Conservation (phyloP, 2,329 filamentous ascomycete genomes). For the Xylaria polymorpha region DNA sequence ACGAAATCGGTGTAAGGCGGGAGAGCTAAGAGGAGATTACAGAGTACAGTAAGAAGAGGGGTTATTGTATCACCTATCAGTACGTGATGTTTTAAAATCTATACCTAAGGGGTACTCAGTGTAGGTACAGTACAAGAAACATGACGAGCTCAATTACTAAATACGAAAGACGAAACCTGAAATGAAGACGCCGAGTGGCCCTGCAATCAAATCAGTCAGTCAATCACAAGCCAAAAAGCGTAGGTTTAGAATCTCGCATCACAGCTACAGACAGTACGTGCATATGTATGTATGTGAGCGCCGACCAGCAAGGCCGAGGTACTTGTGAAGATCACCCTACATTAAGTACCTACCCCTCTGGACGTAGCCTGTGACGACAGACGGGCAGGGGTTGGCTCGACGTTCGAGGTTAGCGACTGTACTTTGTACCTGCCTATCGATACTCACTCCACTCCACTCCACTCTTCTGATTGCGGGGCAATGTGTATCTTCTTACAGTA, state of each 20-base stretch:
- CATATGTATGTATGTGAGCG: neutral
- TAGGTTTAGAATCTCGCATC: neutral
- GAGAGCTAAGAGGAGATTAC: neutral
- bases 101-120: too few species aligned
- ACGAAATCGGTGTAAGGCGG: neutral
- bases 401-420: neutral
- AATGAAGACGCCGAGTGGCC: neutral
- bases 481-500: too few species aligned
- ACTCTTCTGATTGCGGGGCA: neutral
- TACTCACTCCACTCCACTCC: too few species aligned
- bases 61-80: neutral
- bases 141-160: neutral
- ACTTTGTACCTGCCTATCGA: neutral
- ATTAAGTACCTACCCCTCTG: too few species aligned
- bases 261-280: too few species aligned
- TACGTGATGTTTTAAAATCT: neutral
- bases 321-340: slow-evolving; percentile 13
- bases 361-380: too few species aligned
- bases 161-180: neutral
- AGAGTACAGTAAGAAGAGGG: neutral
- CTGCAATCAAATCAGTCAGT: too few species aligned
- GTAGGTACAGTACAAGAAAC: neutral
- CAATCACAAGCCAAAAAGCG: slow-evolving; percentile 7
- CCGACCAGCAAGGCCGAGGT: slow-evolving; percentile 24
- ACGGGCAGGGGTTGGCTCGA: slow-evolving; percentile 5